Conservation (phyloP, 306 rosid genomes). For the Myrica gale region DNA sequence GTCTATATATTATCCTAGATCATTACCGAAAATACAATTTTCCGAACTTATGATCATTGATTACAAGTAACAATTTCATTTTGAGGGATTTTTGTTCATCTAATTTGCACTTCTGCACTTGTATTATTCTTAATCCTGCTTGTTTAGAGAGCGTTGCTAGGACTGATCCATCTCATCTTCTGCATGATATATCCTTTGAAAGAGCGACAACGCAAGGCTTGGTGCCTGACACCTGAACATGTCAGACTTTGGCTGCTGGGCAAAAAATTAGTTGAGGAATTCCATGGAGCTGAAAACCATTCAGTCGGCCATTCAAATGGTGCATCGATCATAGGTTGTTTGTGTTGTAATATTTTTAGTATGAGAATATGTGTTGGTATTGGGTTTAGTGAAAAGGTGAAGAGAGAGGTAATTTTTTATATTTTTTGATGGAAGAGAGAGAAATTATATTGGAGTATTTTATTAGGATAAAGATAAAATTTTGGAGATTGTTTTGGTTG, state of each 20-base stretch:
- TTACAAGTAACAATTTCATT: background rate
- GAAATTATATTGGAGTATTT: too few relatives aligned
- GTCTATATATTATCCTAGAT: background rate
- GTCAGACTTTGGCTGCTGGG: conserved; percentile 34
- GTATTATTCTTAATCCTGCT: background rate
- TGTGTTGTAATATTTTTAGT: too few relatives aligned
- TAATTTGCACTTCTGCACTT: background rate
- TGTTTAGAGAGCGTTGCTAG: background rate
- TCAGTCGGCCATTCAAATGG: conserved; percentile 73
- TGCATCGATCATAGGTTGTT: conserved; percentile 22
- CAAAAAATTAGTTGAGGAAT: conserved; percentile 54
- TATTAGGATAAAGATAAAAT: too few relatives aligned
- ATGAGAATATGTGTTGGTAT: too few relatives aligned
- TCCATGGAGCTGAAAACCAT: conserved; percentile 69
- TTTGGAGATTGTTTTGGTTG: too few relatives aligned
- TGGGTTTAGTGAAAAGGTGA: fast-evolving
- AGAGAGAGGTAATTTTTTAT: fast-evolving
- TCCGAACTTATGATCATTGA: background rate
- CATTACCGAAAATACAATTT: background rate
- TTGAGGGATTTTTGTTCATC: background rate
- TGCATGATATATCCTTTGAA: background rate
- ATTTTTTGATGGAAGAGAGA: fast-evolving
- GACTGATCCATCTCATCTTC: background rate
- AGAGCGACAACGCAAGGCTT: background rate
- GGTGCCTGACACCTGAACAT: conserved; percentile 29